Evolutionary conservation across 371 early-diverging fungal genomes (phyloP).

Genomic region (Apophysomyces variabilis): DNA sequence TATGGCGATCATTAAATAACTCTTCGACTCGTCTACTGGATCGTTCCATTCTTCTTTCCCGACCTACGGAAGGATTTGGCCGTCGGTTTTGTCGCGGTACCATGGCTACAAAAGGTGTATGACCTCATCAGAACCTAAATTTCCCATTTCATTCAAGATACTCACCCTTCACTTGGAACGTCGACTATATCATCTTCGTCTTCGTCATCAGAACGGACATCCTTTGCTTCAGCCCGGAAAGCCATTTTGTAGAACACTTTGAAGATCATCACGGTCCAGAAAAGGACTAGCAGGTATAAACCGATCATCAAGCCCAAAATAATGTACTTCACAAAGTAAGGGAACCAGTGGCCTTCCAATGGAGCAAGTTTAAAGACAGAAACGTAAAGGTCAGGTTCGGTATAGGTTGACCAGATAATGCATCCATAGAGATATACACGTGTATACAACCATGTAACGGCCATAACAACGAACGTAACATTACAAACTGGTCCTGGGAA

Average conservation of each 20-base stretch:
- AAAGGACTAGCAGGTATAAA: constrained; percentile 54
- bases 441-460: constrained; percentile 76
- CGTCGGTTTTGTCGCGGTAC: neutral
- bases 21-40: neutral
- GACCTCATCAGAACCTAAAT: neutral
- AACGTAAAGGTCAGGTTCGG: constrained; percentile 51
- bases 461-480: constrained; percentile 62
- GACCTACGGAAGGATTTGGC: neutral
- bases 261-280: constrained; percentile 70
- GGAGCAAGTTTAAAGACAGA: constrained; percentile 49
- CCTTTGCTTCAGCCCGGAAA: constrained; percentile 58
- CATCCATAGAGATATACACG: constrained; percentile 66
- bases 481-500: constrained; percentile 57
- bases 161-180: constrained; percentile 25
- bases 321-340: constrained; percentile 51
- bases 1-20: neutral
- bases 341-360: constrained; percentile 50
- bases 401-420: constrained; percentile 49
- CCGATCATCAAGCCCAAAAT: constrained; percentile 53
- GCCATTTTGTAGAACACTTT: constrained; percentile 64
- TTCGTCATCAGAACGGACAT: constrained; percentile 72
- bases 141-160: neutral
- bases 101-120: neutral
- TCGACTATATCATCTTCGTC: constrained; percentile 49
- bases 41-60: neutral